These are phyloP conservation scores for Malus orientalis DNA, from an alignment of 306 rosid species.

Conservation along the genomic window DNA sequence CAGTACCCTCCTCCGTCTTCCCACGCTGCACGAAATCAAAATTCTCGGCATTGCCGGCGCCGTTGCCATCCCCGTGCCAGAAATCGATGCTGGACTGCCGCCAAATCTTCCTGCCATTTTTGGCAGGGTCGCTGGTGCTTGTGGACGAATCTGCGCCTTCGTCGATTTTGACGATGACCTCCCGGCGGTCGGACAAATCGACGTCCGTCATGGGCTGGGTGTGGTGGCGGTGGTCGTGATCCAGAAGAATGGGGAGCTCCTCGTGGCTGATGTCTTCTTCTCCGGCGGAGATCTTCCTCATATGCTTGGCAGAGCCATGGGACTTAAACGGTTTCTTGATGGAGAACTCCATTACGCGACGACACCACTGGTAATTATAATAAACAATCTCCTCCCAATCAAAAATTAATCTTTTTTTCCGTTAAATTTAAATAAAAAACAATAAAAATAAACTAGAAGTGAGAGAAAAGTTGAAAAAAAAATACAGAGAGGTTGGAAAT, in stretches of 20 bases:
- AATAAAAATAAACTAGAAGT: background rate
- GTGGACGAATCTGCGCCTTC: constrained; percentile 15
- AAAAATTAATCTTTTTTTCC: background rate
- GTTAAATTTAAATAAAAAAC: background rate
- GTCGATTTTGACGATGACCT: constrained; percentile 58
- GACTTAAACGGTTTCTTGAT: constrained; percentile 54
- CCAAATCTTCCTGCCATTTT: constrained; percentile 25
- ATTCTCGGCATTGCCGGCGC: background rate
- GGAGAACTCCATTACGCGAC: constrained; percentile 48
- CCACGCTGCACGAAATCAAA: constrained; percentile 35
- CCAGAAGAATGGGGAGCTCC: constrained; percentile 44
- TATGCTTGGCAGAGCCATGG: constrained; percentile 27
- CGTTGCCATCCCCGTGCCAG: constrained; percentile 22
- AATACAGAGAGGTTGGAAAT: background rate
- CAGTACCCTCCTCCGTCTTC: constrained; percentile 40
- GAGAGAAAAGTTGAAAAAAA: background rate
- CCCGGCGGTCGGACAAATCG: constrained; percentile 10
- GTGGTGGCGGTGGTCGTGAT: constrained; percentile 25
- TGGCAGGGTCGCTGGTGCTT: background rate
- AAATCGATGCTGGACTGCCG: constrained; percentile 53
- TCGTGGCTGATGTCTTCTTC: constrained; percentile 23
- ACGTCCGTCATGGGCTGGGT: constrained; percentile 10
- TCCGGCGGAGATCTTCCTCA: constrained; percentile 25
- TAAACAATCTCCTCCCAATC: background rate
- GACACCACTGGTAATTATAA: background rate